Conservation (phyloP, 768 basidiomycete species). For the Phaffia australis region DNA sequence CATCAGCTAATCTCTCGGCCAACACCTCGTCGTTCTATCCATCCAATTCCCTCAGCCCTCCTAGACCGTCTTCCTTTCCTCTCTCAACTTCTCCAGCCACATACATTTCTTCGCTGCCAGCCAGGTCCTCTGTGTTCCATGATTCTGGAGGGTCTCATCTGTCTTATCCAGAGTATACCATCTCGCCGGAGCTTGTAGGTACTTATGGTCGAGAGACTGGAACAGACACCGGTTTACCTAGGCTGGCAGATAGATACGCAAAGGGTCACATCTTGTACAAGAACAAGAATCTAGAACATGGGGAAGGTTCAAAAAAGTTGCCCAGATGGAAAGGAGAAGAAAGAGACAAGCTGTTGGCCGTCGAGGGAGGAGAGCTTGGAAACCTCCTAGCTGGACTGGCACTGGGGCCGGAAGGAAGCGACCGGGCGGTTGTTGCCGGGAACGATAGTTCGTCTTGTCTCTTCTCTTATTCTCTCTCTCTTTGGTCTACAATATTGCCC, state of each 20-base stretch:
- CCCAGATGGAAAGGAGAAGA: not conserved
- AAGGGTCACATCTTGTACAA: constrained; percentile 4
- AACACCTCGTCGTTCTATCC: too few relatives aligned
- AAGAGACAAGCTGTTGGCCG: not conserved
- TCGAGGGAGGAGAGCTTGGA: constrained; percentile 2
- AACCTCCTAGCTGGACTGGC: constrained; percentile 13
- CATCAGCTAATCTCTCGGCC: too few relatives aligned
- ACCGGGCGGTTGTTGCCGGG: constrained; percentile 20
- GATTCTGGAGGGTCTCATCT: not conserved
- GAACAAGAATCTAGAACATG: not conserved
- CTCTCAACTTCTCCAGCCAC: too few relatives aligned
- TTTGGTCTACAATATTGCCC: too few relatives aligned
- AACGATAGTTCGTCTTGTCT: constrained; percentile 17
- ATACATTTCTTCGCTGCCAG: too few relatives aligned
- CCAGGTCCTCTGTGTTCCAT: too few relatives aligned
- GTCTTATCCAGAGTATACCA: not conserved
- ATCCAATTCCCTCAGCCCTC: too few relatives aligned
- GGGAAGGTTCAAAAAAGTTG: too few relatives aligned
- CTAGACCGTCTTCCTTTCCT: too few relatives aligned
- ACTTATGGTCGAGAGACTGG: not conserved
- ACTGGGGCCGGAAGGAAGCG: constrained; percentile 16
- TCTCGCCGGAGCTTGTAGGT: not conserved
- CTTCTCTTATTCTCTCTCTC: not conserved
- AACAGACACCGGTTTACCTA: not conserved
- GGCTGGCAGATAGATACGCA: constrained; percentile 5